Conservation (phyloP, 768 basidiomycete genomes). For the Candolleomyces efflorescens region DNA sequence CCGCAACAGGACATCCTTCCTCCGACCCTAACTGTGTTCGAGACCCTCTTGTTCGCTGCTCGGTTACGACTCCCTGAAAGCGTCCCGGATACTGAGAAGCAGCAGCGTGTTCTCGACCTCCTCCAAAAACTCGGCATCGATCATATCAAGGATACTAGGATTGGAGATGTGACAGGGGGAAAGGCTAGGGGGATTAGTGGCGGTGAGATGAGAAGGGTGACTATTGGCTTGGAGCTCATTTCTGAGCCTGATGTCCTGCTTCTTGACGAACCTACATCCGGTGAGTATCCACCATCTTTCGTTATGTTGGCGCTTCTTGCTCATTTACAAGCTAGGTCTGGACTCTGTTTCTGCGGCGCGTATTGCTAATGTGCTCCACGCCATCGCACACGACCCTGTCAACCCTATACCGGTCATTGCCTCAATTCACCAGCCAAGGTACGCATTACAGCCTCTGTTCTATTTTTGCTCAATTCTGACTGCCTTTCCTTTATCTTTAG, state of each 20-base stretch:
- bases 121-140: slow-evolving; percentile 77
- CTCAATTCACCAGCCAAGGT: slow-evolving; percentile 87
- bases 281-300: slow-evolving; percentile 20
- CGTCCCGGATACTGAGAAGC: slow-evolving; percentile 57
- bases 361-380: slow-evolving; percentile 71
- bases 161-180: slow-evolving; percentile 60
- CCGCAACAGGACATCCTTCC: slow-evolving; percentile 86
- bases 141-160: slow-evolving; percentile 63
- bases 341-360: slow-evolving; percentile 86
- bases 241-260: slow-evolving; percentile 81
- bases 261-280: slow-evolving; percentile 82
- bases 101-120: slow-evolving; percentile 60
- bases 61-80: slow-evolving; percentile 78
- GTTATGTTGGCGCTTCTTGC: slow-evolving; percentile 1
- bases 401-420: slow-evolving; percentile 80
- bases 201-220: slow-evolving; percentile 87
- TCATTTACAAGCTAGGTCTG: slow-evolving; percentile 42
- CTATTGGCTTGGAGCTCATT: slow-evolving; percentile 86
- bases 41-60: slow-evolving; percentile 83
- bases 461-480: not conserved
- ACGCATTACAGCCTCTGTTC: slow-evolving; percentile 13
- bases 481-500: slow-evolving; percentile 25
- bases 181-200: slow-evolving; percentile 84
- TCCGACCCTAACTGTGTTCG: slow-evolving; percentile 71
- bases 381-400: slow-evolving; percentile 64